Conservation (phyloP, 306 rosid genomes). For the Medicago arabica region DNA sequence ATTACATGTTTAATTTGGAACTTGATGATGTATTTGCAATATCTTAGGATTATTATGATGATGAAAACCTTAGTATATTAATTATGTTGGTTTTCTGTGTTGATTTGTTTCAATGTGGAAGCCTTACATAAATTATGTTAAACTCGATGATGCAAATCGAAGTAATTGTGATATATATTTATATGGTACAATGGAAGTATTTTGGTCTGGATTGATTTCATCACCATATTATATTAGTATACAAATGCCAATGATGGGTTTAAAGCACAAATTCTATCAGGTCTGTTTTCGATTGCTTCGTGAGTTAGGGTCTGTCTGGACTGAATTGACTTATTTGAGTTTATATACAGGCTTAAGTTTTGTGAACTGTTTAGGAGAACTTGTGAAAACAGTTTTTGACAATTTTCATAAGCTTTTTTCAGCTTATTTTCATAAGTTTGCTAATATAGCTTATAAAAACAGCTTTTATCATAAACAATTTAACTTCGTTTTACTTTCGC, state of each 20-base stretch:
- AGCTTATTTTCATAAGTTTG: too few species aligned
- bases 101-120: conserved; percentile 22
- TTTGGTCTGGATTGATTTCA: too few species aligned
- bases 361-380: too few species aligned
- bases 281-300: conserved; percentile 9
- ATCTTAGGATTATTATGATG: not conserved
- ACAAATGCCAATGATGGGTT: not conserved
- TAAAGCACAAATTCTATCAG: not conserved
- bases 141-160: not conserved
- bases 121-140: conserved; percentile 1
- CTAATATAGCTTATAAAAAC: too few species aligned
- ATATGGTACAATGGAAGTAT: not conserved
- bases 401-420: too few species aligned
- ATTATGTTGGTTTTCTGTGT: conserved; percentile 16
- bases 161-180: conserved; percentile 2
- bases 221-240: too few species aligned
- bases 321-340: too few species aligned
- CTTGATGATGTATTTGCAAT: conserved; percentile 41
- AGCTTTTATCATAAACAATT: too few species aligned
- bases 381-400: too few species aligned
- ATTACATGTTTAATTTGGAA: conserved; percentile 33
- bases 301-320: not conserved
- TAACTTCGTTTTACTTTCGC: too few species aligned
- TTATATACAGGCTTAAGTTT: too few species aligned
- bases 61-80: not conserved